phyloP scores from a whole-genome alignment of 345 rosid genomes.

The Linum lewisii region DNA sequence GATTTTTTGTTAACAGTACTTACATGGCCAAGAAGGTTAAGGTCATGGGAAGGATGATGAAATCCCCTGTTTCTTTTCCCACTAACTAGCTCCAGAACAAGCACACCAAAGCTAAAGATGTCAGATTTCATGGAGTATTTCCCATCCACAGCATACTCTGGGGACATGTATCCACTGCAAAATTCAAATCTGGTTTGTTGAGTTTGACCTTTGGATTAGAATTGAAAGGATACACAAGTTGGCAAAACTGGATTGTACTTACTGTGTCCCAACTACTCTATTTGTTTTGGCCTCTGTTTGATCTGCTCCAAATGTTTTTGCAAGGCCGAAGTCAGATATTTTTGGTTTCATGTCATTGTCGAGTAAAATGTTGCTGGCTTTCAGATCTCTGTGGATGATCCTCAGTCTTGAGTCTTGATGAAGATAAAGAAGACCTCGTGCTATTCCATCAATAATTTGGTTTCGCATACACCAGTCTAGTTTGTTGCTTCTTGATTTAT shows the following conservation, averaged over 20 bases:
- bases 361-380: slow-evolving; percentile 6
- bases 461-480: slow-evolving; percentile 1
- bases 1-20: not conserved
- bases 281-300: slow-evolving; percentile 12
- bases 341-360: slow-evolving; percentile 12
- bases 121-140: slow-evolving; percentile 14
- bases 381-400: slow-evolving; percentile 2
- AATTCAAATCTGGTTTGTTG: not conserved
- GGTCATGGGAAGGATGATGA: not conserved
- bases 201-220: not conserved
- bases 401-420: slow-evolving; percentile 4
- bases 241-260: not conserved
- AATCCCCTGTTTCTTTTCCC: slow-evolving; percentile 14
- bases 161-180: slow-evolving; percentile 15
- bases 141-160: slow-evolving; percentile 13
- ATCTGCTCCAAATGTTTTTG: slow-evolving; percentile 11
- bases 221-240: not conserved
- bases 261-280: slow-evolving; percentile 12
- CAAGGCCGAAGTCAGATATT: slow-evolving; percentile 16
- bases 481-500: not conserved
- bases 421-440: slow-evolving; percentile 1
- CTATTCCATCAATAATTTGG: slow-evolving; percentile 1
- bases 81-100: slow-evolving; percentile 10
- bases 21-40: slow-evolving; percentile 16
- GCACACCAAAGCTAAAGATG: slow-evolving; percentile 11